Percentiles rank a stretch among this genome's conserved stretches.
Conservation (phyloP, 1,284 basidiomycete genomes). For the Sanguinoderma infundibulare region DNA sequence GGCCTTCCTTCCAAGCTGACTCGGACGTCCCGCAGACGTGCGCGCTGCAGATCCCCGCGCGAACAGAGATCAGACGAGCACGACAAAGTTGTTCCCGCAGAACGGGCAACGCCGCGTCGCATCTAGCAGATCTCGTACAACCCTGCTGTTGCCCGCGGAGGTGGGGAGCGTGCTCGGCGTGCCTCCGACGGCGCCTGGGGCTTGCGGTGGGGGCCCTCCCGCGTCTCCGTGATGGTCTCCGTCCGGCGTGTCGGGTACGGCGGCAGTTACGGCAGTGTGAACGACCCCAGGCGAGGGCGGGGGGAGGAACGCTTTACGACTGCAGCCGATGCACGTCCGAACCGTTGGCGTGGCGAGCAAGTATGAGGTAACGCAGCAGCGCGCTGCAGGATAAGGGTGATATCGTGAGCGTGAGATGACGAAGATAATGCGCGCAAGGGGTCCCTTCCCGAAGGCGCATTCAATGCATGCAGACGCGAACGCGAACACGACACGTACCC, state of each 20-base stretch:
- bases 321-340: conserved; percentile 72
- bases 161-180: conserved; percentile 37
- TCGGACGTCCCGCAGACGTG: neutral
- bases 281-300: conserved; percentile 41
- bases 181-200: conserved; percentile 27
- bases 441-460: neutral
- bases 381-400: conserved; percentile 43
- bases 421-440: neutral
- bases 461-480: neutral
- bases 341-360: conserved; percentile 69
- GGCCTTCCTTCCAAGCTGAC: neutral
- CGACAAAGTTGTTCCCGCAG: conserved; percentile 72
- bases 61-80: conserved; percentile 32
- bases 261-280: conserved; percentile 1
- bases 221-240: conserved; percentile 1
- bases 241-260: neutral
- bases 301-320: conserved; percentile 65
- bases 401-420: neutral
- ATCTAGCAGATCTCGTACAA: conserved; percentile 65
- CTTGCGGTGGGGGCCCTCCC: neutral
- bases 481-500: conserved; percentile 46
- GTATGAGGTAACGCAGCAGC: conserved; percentile 75
- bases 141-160: conserved; percentile 61
- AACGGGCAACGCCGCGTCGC: conserved; percentile 68
- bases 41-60: conserved; percentile 8